Conservation (phyloP, 139 green algal genomes). For the Eudorina sp. region DNA sequence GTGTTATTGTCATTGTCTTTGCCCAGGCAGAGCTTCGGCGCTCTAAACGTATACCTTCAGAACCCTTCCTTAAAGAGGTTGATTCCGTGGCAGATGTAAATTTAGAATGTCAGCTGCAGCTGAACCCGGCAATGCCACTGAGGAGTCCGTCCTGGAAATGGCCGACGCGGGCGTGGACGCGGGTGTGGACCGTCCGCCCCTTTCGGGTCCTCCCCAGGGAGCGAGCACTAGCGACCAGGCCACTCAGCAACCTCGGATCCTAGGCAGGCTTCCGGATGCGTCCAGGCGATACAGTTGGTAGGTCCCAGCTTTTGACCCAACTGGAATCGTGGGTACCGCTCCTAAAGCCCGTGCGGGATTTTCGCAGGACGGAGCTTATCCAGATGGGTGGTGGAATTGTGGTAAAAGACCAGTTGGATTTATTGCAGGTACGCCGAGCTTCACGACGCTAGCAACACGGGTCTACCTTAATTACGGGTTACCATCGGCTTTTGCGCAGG, state of each 20-base stretch:
- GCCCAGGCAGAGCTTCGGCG: too few relatives aligned
- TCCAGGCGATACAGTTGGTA: conserved; percentile 24
- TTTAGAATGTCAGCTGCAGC: neutral
- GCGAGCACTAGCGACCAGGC: conserved; percentile 3
- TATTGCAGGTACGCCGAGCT: conserved; percentile 1
- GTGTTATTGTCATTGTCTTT: too few relatives aligned
- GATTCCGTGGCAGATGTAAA: too few relatives aligned
- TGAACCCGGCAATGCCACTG: neutral
- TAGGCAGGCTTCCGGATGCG: neutral
- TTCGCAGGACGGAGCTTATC: conserved; percentile 26
- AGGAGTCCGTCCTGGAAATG: neutral
- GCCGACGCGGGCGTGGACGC: too few relatives aligned
- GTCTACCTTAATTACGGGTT: neutral
- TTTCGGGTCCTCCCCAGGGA: neutral
- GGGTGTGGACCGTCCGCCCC: neutral
- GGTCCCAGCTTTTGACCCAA: conserved; percentile 4
- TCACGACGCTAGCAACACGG: neutral
- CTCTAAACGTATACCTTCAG: too few relatives aligned
- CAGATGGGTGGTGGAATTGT: conserved; percentile 12
- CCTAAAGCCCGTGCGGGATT: neutral
- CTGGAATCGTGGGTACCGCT: neutral
- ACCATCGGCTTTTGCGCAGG: neutral
- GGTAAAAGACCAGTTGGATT: conserved; percentile 24
- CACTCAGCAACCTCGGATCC: neutral
- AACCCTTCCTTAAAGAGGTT: too few relatives aligned